Evolutionary conservation across 2,329 filamentous ascomycete species (phyloP).

Genomic region (Leptodontidium sp.): DNA sequence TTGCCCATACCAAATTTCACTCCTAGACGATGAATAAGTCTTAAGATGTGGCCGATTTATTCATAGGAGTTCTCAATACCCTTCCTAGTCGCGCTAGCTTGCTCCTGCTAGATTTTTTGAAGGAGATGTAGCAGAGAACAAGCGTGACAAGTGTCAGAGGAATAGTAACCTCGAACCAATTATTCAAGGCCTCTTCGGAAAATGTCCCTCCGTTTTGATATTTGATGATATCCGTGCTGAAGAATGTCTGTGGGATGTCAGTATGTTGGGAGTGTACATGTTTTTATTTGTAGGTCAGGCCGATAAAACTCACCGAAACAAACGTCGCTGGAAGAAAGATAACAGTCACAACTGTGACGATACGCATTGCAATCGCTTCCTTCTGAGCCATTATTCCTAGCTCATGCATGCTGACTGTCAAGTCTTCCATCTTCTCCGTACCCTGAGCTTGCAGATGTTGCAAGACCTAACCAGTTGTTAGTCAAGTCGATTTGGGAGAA

Average conservation of each 20-base stretch:
- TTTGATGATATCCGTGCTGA: constrained; percentile 51
- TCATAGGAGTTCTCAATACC: background rate
- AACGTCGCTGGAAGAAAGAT: constrained; percentile 50
- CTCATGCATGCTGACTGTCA: constrained; percentile 32
- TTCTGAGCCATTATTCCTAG: constrained; percentile 28
- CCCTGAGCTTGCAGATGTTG: constrained; percentile 48
- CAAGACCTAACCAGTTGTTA: constrained; percentile 40
- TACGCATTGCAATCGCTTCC: constrained; percentile 48
- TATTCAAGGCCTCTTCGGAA: constrained; percentile 44
- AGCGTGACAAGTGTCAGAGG: constrained; percentile 48
- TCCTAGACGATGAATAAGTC: too few relatives aligned
- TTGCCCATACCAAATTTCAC: too few relatives aligned
- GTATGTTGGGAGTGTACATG: background rate
- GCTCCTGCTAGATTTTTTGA: background rate
- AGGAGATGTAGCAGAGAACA: background rate
- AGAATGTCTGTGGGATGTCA: constrained; percentile 47
- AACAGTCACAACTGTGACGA: constrained; percentile 48
- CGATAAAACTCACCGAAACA: constrained; percentile 45
- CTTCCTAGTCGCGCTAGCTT: background rate
- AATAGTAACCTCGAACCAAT: constrained; percentile 52
- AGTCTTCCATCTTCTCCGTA: constrained; percentile 43
- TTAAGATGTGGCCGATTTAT: too few relatives aligned
- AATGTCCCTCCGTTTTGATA: constrained; percentile 43
- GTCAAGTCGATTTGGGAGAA: background rate
- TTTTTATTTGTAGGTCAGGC: background rate